Base-by-base conservation (phyloP, 805 yeast genomes). In the Jamesozyma gamospora region DNA sequence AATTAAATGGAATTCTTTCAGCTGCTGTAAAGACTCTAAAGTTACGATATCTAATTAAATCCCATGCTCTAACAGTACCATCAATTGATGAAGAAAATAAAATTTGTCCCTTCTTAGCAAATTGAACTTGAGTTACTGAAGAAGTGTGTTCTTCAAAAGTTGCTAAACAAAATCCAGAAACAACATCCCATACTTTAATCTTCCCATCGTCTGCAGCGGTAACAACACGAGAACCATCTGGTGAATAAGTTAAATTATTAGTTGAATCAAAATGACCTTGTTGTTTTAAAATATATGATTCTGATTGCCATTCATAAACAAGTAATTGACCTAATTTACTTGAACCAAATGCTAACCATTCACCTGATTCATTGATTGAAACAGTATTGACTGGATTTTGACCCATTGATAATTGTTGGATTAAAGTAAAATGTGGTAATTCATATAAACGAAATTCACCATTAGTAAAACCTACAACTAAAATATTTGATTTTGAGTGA, bases 291-390 rank as follows among this genome's bases (percentile, higher is more conserved):
- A 92, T 82, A 56, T 90, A 92, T 0, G 96, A 84, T 60, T 92
- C 98, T 4, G 95, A 83, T 65, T 92, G 96, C 98, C 98, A 92
- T 69, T 92, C 98, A 69, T 94, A 92, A 0, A 92, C 98, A 41
- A 92, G 65, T 43, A 92, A 65, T 63, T 92, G 98, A n/a, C 98
- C 98, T 24, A 84, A 62, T 54, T 78, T 79, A 27, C 86, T 65
- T 0, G 96, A 87, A 4, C 98, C 98, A 60, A 92, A 84, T 0
- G 96, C 95, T 26, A 92, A 67, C 98, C 98, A 92, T 60, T 92
- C 98, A 27, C 98, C 98, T 6, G 88, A 68, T 2, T 69, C 62
- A 58, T 90, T 92, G 29, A 92, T 73, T 10, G 77, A 62, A 3
- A 92, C 90, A 2, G 87, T 79, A 55, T 83, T 86, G 19, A 92